A percentile compares a stretch with the other conserved stretches of the same genome.
These are phyloP conservation scores for Podospora conica DNA, from an alignment of 495 filamentous ascomycete species.

Conservation along the genomic window DNA sequence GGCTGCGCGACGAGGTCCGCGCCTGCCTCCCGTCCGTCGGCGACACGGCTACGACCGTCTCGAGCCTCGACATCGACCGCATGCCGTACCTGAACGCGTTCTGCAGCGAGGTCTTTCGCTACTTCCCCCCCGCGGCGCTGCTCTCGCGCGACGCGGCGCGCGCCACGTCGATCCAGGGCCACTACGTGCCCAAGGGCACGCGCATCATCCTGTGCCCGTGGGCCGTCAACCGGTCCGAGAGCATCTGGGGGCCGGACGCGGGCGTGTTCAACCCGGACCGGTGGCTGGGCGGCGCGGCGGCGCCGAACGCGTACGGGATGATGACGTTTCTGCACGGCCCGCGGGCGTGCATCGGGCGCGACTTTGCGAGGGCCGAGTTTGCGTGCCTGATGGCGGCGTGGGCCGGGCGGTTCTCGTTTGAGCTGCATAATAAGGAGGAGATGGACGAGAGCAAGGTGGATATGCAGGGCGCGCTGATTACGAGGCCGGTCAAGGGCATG, in stretches of 20 bases:
- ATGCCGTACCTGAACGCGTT: slow-evolving; percentile 53
- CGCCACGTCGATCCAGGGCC: slow-evolving; percentile 59
- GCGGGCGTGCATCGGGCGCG: slow-evolving; percentile 56
- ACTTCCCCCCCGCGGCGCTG: slow-evolving; percentile 41
- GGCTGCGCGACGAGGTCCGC: slow-evolving; percentile 51
- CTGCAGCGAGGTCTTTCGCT: slow-evolving; percentile 43
- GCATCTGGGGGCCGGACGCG: slow-evolving; percentile 54
- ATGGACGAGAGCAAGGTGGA: slow-evolving; percentile 50
- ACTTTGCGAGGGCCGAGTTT: slow-evolving; percentile 80
- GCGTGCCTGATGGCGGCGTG: slow-evolving; percentile 70
- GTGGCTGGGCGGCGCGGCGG: slow-evolving; percentile 44
- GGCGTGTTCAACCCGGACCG: slow-evolving; percentile 54
- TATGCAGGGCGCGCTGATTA: slow-evolving; percentile 55
- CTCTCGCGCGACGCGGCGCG: slow-evolving; percentile 58
- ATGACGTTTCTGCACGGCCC: slow-evolving; percentile 58
- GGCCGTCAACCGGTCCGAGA: slow-evolving; percentile 51
- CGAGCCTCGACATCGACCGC: slow-evolving; percentile 45
- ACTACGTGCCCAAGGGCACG: slow-evolving; percentile 50
- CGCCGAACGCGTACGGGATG: slow-evolving; percentile 42
- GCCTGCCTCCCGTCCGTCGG: slow-evolving; percentile 53
- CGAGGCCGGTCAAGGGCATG: slow-evolving; percentile 60
- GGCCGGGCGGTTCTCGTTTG: slow-evolving; percentile 66
- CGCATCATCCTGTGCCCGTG: slow-evolving; percentile 51
- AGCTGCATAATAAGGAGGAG: slow-evolving; percentile 52
- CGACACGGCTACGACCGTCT: slow-evolving; percentile 39